Evolutionary conservation across 2,329 filamentous ascomycete genomes (phyloP).

Genomic region (Nectriaceae sp.): DNA sequence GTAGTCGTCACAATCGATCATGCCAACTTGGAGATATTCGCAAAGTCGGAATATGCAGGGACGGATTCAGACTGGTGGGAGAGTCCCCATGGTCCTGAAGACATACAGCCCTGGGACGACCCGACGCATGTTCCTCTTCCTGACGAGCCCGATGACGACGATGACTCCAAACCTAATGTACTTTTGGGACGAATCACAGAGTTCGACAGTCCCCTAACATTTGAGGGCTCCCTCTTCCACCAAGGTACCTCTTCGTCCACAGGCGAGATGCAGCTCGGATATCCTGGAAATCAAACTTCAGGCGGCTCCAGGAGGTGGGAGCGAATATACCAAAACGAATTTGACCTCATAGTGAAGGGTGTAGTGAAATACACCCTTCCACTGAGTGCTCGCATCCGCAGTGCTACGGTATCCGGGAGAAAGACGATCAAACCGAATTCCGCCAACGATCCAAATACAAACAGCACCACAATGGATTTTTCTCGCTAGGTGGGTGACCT

Average conservation of each 20-base stretch:
- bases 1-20: constrained; percentile 84
- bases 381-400: constrained; percentile 60
- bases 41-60: constrained; percentile 89
- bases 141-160: constrained; percentile 67
- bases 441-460: constrained; percentile 65
- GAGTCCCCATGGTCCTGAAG: constrained; percentile 29
- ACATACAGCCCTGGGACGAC: constrained; percentile 31
- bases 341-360: constrained; percentile 89
- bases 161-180: constrained; percentile 71
- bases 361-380: constrained; percentile 80
- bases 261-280: constrained; percentile 78
- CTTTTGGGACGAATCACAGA: constrained; percentile 84
- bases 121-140: constrained; percentile 39
- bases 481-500: constrained; percentile 17
- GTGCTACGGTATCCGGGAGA: constrained; percentile 60
- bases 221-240: constrained; percentile 87
- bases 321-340: constrained; percentile 84
- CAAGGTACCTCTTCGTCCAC: constrained; percentile 70
- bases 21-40: constrained; percentile 90
- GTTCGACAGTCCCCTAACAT: constrained; percentile 85
- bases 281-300: constrained; percentile 87
- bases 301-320: constrained; percentile 89
- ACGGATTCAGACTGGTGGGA: constrained; percentile 64
- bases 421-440: constrained; percentile 63
- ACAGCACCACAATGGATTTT: constrained; percentile 61